Evolutionary conservation across 2,329 filamentous ascomycete genomes (phyloP).

Genomic region (Aureobasidium lini): DNA sequence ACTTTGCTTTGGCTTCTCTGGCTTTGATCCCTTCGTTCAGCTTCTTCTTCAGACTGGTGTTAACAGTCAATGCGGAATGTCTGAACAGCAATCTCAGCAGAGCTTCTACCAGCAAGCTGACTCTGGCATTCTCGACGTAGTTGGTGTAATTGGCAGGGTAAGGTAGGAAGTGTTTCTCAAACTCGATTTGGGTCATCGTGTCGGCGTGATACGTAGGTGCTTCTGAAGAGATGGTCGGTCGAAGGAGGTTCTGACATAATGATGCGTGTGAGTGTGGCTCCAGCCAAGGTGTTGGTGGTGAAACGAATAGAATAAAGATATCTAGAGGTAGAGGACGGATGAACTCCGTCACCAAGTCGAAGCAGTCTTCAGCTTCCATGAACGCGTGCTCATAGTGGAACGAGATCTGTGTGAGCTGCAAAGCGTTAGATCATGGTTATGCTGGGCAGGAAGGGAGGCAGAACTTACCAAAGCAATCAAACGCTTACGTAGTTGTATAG

Average conservation of each 20-base stretch:
- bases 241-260: constrained; percentile 48
- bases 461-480: constrained; percentile 45
- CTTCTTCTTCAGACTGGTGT: constrained; percentile 34
- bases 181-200: constrained; percentile 41
- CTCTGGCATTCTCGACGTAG: constrained; percentile 62
- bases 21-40: constrained; percentile 47
- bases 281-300: constrained; percentile 35
- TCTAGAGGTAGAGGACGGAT: constrained; percentile 52
- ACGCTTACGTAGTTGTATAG: constrained; percentile 55
- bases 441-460: not conserved
- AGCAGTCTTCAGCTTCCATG: constrained; percentile 49
- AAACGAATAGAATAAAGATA: constrained; percentile 50
- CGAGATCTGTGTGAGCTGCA: constrained; percentile 4
- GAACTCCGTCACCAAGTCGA: constrained; percentile 50
- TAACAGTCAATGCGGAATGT: constrained; percentile 26
- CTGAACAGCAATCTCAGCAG: constrained; percentile 49
- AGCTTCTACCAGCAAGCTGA: constrained; percentile 61
- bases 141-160: constrained; percentile 55
- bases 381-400: constrained; percentile 26
- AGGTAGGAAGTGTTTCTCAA: constrained; percentile 57
- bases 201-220: constrained; percentile 33
- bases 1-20: constrained; percentile 40
- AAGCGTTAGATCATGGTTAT: not conserved
- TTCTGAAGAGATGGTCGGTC: constrained; percentile 39
- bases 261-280: constrained; percentile 37